Evolutionary conservation across 768 basidiomycete species (phyloP).

Genomic region (Hirschioporus abietinus): DNA sequence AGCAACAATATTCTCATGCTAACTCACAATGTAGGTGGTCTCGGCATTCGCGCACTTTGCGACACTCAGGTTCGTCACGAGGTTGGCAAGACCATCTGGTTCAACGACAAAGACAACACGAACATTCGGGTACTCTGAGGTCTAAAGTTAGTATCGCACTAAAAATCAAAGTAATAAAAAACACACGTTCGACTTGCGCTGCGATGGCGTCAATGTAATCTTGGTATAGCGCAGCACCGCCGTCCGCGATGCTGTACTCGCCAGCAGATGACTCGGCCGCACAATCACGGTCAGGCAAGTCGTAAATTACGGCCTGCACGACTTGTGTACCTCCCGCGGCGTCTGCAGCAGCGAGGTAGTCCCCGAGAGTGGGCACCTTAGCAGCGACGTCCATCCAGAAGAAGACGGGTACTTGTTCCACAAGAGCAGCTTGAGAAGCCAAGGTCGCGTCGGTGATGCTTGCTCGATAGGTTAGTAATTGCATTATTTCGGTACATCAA

Average conservation of each 20-base stretch:
- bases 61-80: conserved; percentile 63
- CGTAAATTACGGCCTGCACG: conserved; percentile 25
- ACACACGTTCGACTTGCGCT: conserved; percentile 16
- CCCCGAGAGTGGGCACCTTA: conserved; percentile 13
- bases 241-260: conserved; percentile 16
- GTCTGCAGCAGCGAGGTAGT: conserved; percentile 19
- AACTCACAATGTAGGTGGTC: conserved; percentile 41
- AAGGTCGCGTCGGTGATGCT: conserved; percentile 1
- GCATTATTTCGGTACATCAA: not conserved
- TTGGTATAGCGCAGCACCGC: conserved; percentile 17
- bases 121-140: conserved; percentile 16
- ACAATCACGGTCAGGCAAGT: conserved; percentile 23
- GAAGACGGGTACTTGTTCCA: conserved; percentile 16
- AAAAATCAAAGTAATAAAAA: not conserved
- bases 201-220: conserved; percentile 23
- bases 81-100: conserved; percentile 23
- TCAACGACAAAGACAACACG: conserved; percentile 21
- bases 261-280: conserved; percentile 19
- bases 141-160: not conserved
- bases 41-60: conserved; percentile 52
- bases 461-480: conserved; percentile 7
- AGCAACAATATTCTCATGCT: conserved; percentile 17
- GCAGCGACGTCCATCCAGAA: conserved; percentile 6
- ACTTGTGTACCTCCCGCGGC: conserved; percentile 15
- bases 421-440: conserved; percentile 8